These are phyloP conservation scores for Penicillium maclennaniae DNA, from an alignment of 495 filamentous ascomycete species.

Conservation along the genomic window DNA sequence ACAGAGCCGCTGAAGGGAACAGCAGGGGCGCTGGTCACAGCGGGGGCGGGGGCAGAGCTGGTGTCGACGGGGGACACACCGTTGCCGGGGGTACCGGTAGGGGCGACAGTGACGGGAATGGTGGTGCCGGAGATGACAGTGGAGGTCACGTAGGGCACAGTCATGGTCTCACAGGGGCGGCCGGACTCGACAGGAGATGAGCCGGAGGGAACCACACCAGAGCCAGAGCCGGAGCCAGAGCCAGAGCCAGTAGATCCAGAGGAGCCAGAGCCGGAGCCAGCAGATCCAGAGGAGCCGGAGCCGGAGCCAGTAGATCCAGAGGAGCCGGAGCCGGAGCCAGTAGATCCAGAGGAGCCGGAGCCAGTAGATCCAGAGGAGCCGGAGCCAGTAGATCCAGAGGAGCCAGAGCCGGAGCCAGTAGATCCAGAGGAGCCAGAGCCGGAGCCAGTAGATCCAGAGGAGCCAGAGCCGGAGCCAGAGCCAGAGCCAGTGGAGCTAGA, in stretches of 20 bases:
- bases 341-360: constrained; percentile 3
- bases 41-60: not conserved
- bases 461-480: not conserved
- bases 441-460: not conserved
- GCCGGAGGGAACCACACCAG: not conserved
- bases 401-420: no score
- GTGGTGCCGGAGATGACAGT: not conserved
- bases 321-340: constrained; percentile 11
- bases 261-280: constrained; percentile 4
- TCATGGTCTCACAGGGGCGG: not conserved
- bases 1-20: constrained; percentile 5
- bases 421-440: no score
- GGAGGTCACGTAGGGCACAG: not conserved
- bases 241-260: constrained; percentile 4
- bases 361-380: constrained; percentile 2
- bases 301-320: not conserved
- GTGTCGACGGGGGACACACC: not conserved
- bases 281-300: constrained; percentile 2
- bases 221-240: not conserved
- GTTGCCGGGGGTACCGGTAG: not conserved
- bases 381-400: not conserved
- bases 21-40: constrained; percentile 4
- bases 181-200: not conserved
- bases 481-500: constrained; percentile 9
- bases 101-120: not conserved